Base-by-base conservation (phyloP, 257 asterid genomes). In the Salvia splendens region DNA sequence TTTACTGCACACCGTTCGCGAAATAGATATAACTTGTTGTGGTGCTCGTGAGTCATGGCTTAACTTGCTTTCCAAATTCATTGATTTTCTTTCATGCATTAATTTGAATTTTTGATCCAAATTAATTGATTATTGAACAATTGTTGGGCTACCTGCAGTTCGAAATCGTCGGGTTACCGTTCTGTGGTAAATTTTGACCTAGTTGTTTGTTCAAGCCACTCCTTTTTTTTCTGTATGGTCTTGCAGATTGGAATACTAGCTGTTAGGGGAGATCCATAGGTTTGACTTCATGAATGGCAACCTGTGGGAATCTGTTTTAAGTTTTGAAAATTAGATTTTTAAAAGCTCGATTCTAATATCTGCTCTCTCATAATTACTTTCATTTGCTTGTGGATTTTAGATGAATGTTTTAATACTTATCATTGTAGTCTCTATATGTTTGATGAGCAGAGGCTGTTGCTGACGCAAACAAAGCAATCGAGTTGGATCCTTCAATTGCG, bases 401-500 rank as follows among this genome's bases (percentile, higher is more conserved):
- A 62, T 53, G 64, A 49, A 47, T 70, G 71, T 14, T 56, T 64
- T 45, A 3, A 36, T 52, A 43, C 69, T n/a, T 59, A 35, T 53
- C 0, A 15, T 38, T 41, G 12, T 16, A 6, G 16, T 69, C 35
- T 50, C 50, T 40, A 8, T 8, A 64, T 64, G 48, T 70, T 61
- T 45, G 49, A 28, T 63, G 78, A 72, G 75, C 87, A 93, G 97
- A 86, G 55, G 96, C 99, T 65, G 92, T 90, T 74, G 84, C 93
- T 68, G 99, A 93, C 84, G 95, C 95, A 1, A 90, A 79, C 75
- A 88, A 88, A 71, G 96, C 95, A 20, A 85, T 93, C 56, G 87
- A 79, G 63, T 73, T 85, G 83, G 86, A 93, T 72, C 88, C 95
- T 74, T 78, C 86, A 4, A 70, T 78, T 83, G 82, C 87, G 33